Evolutionary conservation across 352 stramenopile species (phyloP), one percentile per base, ranked within the genome.

Genomic region (Pythium aristosporum): DNA sequence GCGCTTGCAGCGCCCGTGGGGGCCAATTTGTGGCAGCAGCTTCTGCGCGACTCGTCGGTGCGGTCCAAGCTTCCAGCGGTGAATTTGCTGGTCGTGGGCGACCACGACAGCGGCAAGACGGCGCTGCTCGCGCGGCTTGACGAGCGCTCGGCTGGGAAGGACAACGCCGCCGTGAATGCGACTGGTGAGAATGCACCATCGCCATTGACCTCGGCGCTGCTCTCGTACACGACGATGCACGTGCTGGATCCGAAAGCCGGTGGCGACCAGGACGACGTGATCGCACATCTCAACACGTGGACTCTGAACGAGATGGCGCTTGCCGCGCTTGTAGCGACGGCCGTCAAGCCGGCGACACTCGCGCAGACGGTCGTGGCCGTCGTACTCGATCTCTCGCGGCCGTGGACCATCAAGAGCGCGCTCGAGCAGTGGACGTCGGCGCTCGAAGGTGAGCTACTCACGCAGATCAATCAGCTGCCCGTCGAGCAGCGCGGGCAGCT

Each of bases 321-420:
- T 6, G 82, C 82, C 34, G 79, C 88, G 58, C 79, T 94, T n/a
- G 72, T 92, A 2, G 73, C 72, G 53, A 87, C 87, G 23, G 79
- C 84, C 2, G 57, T 91, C 28, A 87, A 92, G 60, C 77, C 82
- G 0, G 59, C 81, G 23, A 70, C 67, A 13, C 71, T 92, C 30
- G 43, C 49, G 41, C 57, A 94, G 68, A 94, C 80, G 4, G 77
- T 91, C 39, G 72, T 82, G 21, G 76, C 67, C 0, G 77, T 94
- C 51, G 80, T 89, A 44, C 42, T 92, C 47, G 86, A 94, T 69
- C 61, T 90, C 43, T 90, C 80, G 43, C 73, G 79, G 28, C 83
- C 82, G 12, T 94, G 86, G 86, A 89, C 82, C 30, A 90, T 94
- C 70, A 92, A 94, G 71, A 82, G 70, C 59, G 78, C 79, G 41